Percentiles rank a stretch among this genome's conserved stretches.
phyloP scores from a whole-genome alignment of 148 eudicot species.

The Chenopodium quinoa region DNA sequence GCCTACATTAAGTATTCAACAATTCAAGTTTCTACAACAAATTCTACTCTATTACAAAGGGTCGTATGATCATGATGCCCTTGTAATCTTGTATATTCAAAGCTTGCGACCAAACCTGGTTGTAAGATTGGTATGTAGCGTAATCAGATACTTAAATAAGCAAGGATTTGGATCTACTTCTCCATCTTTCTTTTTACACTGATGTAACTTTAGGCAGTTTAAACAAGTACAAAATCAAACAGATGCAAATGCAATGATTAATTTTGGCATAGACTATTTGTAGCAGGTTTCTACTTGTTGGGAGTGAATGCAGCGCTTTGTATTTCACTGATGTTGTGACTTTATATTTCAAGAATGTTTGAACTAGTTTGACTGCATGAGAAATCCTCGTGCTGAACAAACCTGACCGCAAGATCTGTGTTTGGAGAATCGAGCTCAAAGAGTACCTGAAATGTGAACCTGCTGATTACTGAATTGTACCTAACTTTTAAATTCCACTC shows the following conservation, averaged over 20 bases:
- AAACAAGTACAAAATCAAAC: neutral
- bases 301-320: neutral
- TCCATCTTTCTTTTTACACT: no score
- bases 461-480: neutral
- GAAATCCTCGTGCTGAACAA: constrained; percentile 53
- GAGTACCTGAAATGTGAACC: constrained; percentile 44
- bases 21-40: neutral
- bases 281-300: neutral
- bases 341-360: constrained; percentile 36
- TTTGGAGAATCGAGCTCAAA: constrained; percentile 68
- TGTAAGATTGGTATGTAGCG: neutral
- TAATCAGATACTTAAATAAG: neutral
- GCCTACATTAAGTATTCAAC: no score
- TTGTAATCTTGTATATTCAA: neutral
- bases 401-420: constrained; percentile 55
- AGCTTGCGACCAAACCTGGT: neutral
- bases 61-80: neutral
- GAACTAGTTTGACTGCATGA: constrained; percentile 46
- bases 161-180: neutral
- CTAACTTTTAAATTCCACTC: neutral
- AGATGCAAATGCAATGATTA: neutral
- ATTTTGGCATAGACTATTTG: neutral
- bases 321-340: neutral
- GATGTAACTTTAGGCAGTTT: neutral
- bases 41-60: neutral